Percentiles rank a stretch among this genome's conserved stretches.
These are phyloP conservation scores for Russula virescens DNA, from an alignment of 768 basidiomycete species.

Conservation along the genomic window DNA sequence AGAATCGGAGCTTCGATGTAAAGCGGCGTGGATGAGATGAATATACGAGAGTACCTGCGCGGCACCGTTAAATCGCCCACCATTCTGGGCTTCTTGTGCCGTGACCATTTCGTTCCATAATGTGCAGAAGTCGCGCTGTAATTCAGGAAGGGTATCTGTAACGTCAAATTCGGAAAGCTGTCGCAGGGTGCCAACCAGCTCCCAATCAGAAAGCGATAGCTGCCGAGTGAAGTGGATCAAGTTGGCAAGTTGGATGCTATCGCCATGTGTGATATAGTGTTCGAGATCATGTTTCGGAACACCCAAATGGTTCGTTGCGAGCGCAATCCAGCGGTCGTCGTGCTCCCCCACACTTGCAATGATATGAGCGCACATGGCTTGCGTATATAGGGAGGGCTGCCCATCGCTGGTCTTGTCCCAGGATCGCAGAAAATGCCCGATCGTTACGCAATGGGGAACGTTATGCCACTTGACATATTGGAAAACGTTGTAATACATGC, in stretches of 20 bases:
- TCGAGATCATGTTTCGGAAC: neutral
- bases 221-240: neutral
- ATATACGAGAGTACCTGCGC: too few relatives aligned
- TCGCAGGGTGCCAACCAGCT: neutral
- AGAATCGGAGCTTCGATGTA: too few relatives aligned
- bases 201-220: neutral
- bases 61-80: neutral
- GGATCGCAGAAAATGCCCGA: neutral
- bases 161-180: neutral
- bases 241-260: neutral
- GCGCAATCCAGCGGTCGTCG: neutral
- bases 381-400: neutral
- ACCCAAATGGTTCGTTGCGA: neutral
- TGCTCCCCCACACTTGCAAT: neutral
- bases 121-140: neutral
- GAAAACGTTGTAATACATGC: neutral
- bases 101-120: neutral
- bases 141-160: neutral
- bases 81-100: neutral
- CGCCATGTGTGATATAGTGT: neutral
- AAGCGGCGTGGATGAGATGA: too few relatives aligned
- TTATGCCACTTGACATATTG: neutral
- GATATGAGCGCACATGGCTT: neutral
- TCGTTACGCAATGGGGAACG: neutral
- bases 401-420: neutral